phyloP scores from a whole-genome alignment of 2,329 filamentous ascomycete species.

The Aspergillus ustus region DNA sequence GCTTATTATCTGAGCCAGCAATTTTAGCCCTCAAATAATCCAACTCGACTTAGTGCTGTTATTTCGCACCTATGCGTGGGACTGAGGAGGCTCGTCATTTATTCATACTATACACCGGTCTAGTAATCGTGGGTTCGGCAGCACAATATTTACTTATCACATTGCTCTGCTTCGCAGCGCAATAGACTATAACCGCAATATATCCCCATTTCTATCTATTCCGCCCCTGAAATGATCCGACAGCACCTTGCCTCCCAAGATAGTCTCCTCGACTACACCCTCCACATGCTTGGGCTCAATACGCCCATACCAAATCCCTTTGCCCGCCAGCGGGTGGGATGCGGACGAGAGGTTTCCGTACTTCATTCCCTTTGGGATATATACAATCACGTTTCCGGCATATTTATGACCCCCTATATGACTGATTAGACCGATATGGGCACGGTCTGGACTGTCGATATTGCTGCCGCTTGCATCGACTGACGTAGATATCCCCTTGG shows the following conservation, averaged over 20 bases:
- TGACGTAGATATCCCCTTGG: conserved; percentile 35
- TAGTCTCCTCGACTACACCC: conserved; percentile 83
- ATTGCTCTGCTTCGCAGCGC: not conserved
- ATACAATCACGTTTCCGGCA: conserved; percentile 89
- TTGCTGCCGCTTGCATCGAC: conserved; percentile 21
- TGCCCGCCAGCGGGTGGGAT: conserved; percentile 45
- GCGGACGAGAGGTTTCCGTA: conserved; percentile 20
- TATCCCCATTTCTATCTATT: conserved; percentile 73
- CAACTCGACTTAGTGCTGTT: too few species aligned
- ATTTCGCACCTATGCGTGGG: too few species aligned
- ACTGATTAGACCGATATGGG: conserved; percentile 61
- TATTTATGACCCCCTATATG: conserved; percentile 97
- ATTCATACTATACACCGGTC: too few species aligned
- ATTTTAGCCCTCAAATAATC: too few species aligned
- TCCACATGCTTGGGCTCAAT: conserved; percentile 85
- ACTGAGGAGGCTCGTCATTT: too few species aligned
- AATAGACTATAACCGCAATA: conserved; percentile 62
- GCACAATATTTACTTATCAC: too few species aligned
- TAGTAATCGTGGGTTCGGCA: too few species aligned
- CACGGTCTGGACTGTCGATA: conserved; percentile 37
- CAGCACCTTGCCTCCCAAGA: conserved; percentile 85
- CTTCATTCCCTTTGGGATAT: conserved; percentile 54
- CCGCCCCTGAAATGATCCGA: conserved; percentile 82
- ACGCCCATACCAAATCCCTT: conserved; percentile 80
- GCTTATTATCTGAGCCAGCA: too few species aligned